phyloP scores from a whole-genome alignment of 768 basidiomycete genomes.

The Kwoniella newhampshirensis region DNA sequence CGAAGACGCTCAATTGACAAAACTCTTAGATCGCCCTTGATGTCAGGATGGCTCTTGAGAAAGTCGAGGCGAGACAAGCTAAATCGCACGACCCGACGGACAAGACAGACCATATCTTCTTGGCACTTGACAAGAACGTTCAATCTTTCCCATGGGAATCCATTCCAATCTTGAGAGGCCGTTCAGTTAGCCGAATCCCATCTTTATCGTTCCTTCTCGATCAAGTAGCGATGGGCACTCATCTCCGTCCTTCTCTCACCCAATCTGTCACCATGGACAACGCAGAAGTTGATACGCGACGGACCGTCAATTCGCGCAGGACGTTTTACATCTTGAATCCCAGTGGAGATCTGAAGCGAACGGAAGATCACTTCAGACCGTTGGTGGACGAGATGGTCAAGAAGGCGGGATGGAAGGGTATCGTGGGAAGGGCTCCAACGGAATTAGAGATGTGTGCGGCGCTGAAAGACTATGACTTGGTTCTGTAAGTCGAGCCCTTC shows the following conservation, averaged over 20 bases:
- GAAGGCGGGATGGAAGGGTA: conserved; percentile 75
- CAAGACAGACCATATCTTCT: conserved; percentile 65
- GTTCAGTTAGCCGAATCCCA: conserved; percentile 89
- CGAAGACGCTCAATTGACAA: neutral
- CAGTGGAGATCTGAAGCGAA: conserved; percentile 80
- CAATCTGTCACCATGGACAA: conserved; percentile 6
- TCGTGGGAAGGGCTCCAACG: conserved; percentile 70
- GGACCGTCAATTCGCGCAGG: conserved; percentile 65
- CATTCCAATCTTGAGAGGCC: conserved; percentile 76
- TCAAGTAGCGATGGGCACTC: conserved; percentile 65
- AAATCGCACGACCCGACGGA: conserved; percentile 57
- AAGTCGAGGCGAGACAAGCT: conserved; percentile 59
- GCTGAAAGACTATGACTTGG: conserved; percentile 70
- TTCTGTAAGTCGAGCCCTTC: conserved; percentile 67
- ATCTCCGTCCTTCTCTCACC: conserved; percentile 53
- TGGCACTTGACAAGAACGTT: conserved; percentile 84
- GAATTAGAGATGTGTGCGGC: conserved; percentile 80
- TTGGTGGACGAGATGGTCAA: conserved; percentile 73
- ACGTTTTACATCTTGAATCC: conserved; percentile 88
- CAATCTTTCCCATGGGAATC: conserved; percentile 95
- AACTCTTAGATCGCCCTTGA: conserved; percentile 64
- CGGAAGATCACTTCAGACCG: conserved; percentile 75
- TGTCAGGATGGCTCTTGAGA: conserved; percentile 72
- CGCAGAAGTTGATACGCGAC: conserved; percentile 56
- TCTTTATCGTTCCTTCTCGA: conserved; percentile 84